Evolutionary conservation across 2,329 filamentous ascomycete genomes (phyloP).

Genomic region (Venturia aucupariae): DNA sequence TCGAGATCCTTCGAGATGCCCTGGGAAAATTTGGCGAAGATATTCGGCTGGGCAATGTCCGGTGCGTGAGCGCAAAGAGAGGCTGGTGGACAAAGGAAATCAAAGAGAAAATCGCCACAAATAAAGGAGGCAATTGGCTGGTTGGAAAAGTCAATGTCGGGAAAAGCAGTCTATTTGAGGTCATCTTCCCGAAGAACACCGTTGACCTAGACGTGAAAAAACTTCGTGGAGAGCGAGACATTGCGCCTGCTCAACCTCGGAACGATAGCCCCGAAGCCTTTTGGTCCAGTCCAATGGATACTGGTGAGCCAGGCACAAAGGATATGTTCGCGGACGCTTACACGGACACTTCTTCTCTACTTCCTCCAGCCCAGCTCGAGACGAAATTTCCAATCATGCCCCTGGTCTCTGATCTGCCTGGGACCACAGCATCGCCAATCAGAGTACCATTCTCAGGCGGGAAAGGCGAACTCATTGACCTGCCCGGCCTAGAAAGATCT

Average conservation of each 20-base stretch:
- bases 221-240: background rate
- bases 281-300: background rate
- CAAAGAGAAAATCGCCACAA: conserved; percentile 74
- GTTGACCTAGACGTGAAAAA: conserved; percentile 15
- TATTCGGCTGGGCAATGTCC: conserved; percentile 78
- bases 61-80: conserved; percentile 75
- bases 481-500: conserved; percentile 69
- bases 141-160: conserved; percentile 98
- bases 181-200: conserved; percentile 68
- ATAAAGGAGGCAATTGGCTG: conserved; percentile 86
- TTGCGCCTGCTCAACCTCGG: background rate
- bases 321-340: conserved; percentile 7
- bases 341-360: conserved; percentile 39
- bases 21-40: conserved; percentile 58
- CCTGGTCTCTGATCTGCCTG: conserved; percentile 74
- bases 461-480: conserved; percentile 83
- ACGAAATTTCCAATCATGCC: conserved; percentile 76
- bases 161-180: conserved; percentile 84
- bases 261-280: background rate
- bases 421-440: conserved; percentile 92
- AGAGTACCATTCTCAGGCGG: conserved; percentile 80
- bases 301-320: background rate
- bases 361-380: conserved; percentile 68
- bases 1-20: conserved; percentile 65
- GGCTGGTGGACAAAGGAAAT: conserved; percentile 86